Evolutionary conservation across 352 stramenopile species (phyloP), one percentile per base, ranked within the genome.

Genomic region (Globisporangium abappressorium): DNA sequence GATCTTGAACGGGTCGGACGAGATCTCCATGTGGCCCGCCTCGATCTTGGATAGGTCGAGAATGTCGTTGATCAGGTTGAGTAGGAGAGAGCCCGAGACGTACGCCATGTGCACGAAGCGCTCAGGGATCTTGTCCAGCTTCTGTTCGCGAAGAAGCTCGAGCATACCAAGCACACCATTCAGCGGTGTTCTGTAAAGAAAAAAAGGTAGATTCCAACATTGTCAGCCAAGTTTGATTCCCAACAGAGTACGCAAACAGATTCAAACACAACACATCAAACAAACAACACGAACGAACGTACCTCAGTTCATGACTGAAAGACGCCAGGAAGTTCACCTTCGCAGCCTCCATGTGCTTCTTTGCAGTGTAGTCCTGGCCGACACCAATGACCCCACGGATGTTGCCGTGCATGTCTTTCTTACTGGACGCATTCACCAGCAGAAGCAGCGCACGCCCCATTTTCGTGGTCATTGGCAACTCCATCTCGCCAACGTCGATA

Each of bases 31-130:
- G 72, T 91, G 93, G 0, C 91, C 91, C 22, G 94, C 91, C 80
- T 98, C 92, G 76, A 97, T 97, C 70, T 94, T 94, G 4, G 90
- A 95, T 53, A 95, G 75, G 71, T 96, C 88, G 18, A 96, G 79
- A 61, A 96, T 96, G 64, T 96, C 88, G 72, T 96, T 91, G 68
- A 91, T 91, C 22, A 91, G 49, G 68, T 89, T 91, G 20, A 91
- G 72, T 55, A 91, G 61, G 26, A 91, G 64, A 26, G 79, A 89
- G 2, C 83, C 83, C 4, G 81, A 90, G 57, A 90, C 82, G 66
- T 89, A 89, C 0, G 82, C 82, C 71, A 90, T 91, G 43, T 91
- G 79, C 20, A 91, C 83, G 57, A 86, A 89, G 11, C 82, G 80
- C 60, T 91, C 77, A 4, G 79, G 69, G 1, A 75, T 80, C 47